Percentiles rank a stretch among this genome's conserved stretches.
These are phyloP conservation scores for Picea mariana DNA, from an alignment of 83 land plant genomes.

Conservation along the genomic window DNA sequence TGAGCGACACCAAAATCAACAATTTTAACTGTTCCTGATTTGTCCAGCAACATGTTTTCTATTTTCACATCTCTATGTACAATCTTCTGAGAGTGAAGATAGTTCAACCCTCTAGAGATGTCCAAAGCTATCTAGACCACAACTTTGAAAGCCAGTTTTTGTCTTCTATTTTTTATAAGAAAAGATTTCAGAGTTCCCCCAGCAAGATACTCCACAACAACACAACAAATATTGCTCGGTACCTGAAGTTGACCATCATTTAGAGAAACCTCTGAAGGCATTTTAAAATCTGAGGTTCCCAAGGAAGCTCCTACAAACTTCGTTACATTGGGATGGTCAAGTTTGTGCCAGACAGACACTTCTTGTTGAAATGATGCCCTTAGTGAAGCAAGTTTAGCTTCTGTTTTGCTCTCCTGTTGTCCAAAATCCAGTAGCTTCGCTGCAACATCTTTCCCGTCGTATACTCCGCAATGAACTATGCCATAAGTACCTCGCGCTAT, in stretches of 20 bases:
- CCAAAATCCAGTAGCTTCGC: too few species aligned
- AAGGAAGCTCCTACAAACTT: slow-evolving; percentile 94
- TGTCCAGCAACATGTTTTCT: slow-evolving; percentile 84
- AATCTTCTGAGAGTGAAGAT: slow-evolving; percentile 85
- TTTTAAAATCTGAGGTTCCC: slow-evolving; percentile 72
- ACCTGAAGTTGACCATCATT: slow-evolving; percentile 46
- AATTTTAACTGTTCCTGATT: slow-evolving; percentile 56
- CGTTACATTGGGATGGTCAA: too few species aligned
- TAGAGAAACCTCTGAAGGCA: slow-evolving; percentile 39
- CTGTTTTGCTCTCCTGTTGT: too few species aligned
- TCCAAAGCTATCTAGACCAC: slow-evolving; percentile 92
- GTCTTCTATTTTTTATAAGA: slow-evolving; percentile 75
- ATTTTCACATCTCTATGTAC: slow-evolving; percentile 93
- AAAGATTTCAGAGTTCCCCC: slow-evolving; percentile 87
- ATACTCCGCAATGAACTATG: slow-evolving; percentile 65
- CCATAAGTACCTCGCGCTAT: slow-evolving; percentile 86
- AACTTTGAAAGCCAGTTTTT: slow-evolving; percentile 75
- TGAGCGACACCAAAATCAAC: slow-evolving; percentile 98
- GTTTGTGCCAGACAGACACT: too few species aligned
- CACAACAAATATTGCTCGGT: slow-evolving; percentile 80
- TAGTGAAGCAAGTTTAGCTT: too few species aligned
- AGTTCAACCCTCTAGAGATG: slow-evolving; percentile 91
- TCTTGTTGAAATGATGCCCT: too few species aligned
- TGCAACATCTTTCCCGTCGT: slow-evolving; percentile 84
- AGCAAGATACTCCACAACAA: slow-evolving; percentile 92